Conservation (phyloP, 306 rosid genomes). For the Parietaria judaica region DNA sequence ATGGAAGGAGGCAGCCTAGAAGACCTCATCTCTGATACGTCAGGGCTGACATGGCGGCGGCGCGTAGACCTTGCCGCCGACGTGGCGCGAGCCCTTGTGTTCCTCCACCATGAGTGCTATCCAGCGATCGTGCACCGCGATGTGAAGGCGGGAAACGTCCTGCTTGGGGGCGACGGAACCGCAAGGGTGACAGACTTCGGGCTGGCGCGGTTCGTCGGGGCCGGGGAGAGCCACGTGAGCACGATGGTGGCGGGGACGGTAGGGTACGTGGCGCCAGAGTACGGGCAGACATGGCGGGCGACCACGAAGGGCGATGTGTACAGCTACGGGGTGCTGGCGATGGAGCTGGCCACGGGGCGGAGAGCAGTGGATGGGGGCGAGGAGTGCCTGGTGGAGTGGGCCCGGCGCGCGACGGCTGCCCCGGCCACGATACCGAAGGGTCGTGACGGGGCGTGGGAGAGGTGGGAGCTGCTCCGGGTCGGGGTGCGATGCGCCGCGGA, state of each 20-base stretch:
- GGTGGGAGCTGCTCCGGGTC: constrained; percentile 58
- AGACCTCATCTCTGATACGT: constrained; percentile 48
- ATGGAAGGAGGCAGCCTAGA: constrained; percentile 91
- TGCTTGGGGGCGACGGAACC: constrained; percentile 64
- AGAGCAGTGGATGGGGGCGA: constrained; percentile 93
- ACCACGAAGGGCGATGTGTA: constrained; percentile 90
- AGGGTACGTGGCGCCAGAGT: constrained; percentile 94
- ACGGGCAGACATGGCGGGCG: constrained; percentile 95
- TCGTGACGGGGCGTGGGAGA: constrained; percentile 65
- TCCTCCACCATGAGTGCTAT: constrained; percentile 76
- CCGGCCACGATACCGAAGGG: constrained; percentile 45
- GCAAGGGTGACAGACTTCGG: constrained; percentile 93
- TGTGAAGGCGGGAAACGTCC: constrained; percentile 84
- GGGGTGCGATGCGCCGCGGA: constrained; percentile 78
- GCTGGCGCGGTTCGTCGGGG: constrained; percentile 73
- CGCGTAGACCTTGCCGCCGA: constrained; percentile 63
- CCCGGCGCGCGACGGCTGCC: constrained; percentile 51
- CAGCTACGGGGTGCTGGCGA: constrained; percentile 73
- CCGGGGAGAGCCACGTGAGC: constrained; percentile 86
- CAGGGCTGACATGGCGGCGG: constrained; percentile 45
- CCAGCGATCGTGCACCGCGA: constrained; percentile 84
- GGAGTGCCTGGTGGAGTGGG: constrained; percentile 90
- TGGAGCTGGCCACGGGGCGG: constrained; percentile 84
- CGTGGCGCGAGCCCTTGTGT: constrained; percentile 74
- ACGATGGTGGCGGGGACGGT: constrained; percentile 91